Conservation (phyloP, 768 basidiomycete genomes). For the Russula vinacea region DNA sequence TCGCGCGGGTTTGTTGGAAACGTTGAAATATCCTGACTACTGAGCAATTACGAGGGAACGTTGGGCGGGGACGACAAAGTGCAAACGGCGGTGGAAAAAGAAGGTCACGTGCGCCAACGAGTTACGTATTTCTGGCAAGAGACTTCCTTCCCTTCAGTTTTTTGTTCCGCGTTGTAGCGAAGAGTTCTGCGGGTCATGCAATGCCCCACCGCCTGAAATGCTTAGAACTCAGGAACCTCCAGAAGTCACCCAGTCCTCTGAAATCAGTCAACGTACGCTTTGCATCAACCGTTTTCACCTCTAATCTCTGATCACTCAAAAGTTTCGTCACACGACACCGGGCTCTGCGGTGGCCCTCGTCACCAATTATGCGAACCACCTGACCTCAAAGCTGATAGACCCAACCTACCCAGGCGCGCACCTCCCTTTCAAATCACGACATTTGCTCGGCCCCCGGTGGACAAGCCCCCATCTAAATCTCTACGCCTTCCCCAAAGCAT, state of each 20-base stretch:
- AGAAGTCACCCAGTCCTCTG: neutral
- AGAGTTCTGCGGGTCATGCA: too few relatives aligned
- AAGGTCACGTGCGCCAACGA: too few relatives aligned
- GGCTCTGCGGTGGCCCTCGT: slow-evolving; percentile 16
- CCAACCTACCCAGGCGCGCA: slow-evolving; percentile 15
- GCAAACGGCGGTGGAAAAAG: too few relatives aligned
- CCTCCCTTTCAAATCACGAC: slow-evolving; percentile 2
- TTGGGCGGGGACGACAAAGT: too few relatives aligned
- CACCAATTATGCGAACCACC: neutral
- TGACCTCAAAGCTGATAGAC: slow-evolving; percentile 3
- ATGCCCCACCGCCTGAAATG: neutral
- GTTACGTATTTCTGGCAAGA: too few relatives aligned
- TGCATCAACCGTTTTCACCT: neutral
- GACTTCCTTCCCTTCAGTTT: too few relatives aligned
- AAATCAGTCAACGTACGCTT: neutral
- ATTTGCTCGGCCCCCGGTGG: slow-evolving; percentile 12
- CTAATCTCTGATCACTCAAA: neutral
- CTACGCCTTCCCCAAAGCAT: slow-evolving; percentile 23
- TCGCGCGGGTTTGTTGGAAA: too few relatives aligned
- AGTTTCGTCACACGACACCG: slow-evolving; percentile 19
- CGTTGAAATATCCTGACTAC: too few relatives aligned
- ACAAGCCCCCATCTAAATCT: neutral
- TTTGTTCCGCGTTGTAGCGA: too few relatives aligned
- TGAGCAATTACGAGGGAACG: too few relatives aligned
- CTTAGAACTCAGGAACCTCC: neutral